Evolutionary conservation across 2,329 filamentous ascomycete species (phyloP).

Genomic region (Lachnellula arida): DNA sequence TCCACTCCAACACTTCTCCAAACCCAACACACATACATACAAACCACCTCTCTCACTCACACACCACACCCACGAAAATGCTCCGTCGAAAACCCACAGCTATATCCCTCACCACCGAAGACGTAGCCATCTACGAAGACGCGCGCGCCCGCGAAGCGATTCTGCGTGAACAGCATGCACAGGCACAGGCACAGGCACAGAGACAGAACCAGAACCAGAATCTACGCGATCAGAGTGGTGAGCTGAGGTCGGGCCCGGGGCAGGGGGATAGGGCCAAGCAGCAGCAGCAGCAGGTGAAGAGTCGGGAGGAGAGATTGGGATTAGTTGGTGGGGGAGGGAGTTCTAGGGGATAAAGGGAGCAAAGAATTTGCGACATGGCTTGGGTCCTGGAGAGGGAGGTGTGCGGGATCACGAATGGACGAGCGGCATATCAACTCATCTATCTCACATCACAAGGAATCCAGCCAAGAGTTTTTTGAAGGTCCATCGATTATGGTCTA

Average conservation of each 20-base stretch:
- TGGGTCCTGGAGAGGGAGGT: neutral
- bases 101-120: conserved; percentile 63
- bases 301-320: conserved; percentile 36
- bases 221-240: conserved; percentile 19
- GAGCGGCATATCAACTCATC: neutral
- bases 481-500: no score
- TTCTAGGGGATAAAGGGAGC: conserved; percentile 5
- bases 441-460: neutral
- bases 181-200: conserved; percentile 22
- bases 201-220: conserved; percentile 15
- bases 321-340: conserved; percentile 22
- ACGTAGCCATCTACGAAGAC: conserved; percentile 67
- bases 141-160: conserved; percentile 41
- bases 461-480: neutral
- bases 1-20: neutral
- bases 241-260: conserved; percentile 17
- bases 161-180: conserved; percentile 20
- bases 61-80: conserved; percentile 39
- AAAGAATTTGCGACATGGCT: neutral
- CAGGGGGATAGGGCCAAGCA: conserved; percentile 18
- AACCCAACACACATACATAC: neutral
- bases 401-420: no score
- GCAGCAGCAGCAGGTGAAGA: conserved; percentile 23
- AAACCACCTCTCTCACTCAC: neutral
- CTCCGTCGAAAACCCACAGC: conserved; percentile 64